Evolutionary conservation across 352 stramenopile species (phyloP).

Genomic region (Phytophthora idaei): DNA sequence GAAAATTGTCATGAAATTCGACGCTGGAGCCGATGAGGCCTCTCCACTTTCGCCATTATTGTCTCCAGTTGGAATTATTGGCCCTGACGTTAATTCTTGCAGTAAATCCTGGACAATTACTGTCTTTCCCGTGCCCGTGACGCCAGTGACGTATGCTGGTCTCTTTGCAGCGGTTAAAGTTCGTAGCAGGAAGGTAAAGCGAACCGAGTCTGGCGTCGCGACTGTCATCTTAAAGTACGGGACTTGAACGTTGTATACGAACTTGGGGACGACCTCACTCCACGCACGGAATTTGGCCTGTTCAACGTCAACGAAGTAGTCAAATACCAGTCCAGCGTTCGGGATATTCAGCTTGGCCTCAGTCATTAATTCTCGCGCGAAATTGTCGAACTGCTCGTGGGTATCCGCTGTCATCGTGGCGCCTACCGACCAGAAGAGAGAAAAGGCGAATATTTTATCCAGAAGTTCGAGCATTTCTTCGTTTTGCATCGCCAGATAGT

Average conservation of each 20-base stretch:
- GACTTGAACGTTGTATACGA: slow-evolving; percentile 60
- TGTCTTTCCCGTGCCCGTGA: slow-evolving; percentile 91
- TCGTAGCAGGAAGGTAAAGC: slow-evolving; percentile 65
- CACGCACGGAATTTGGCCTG: slow-evolving; percentile 55
- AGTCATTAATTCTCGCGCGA: slow-evolving; percentile 62
- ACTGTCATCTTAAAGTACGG: slow-evolving; percentile 88
- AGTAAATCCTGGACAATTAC: slow-evolving; percentile 88
- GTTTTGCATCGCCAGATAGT: slow-evolving; percentile 31
- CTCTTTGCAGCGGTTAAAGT: slow-evolving; percentile 65
- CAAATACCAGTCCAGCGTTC: slow-evolving; percentile 71
- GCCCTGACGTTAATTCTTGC: slow-evolving; percentile 45
- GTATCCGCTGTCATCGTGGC: slow-evolving; percentile 82
- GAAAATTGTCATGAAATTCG: slow-evolving; percentile 74
- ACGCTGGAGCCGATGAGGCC: slow-evolving; percentile 27
- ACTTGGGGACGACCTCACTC: slow-evolving; percentile 70
- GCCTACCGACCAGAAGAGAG: slow-evolving; percentile 91
- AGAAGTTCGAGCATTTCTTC: slow-evolving; percentile 59
- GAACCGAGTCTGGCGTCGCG: slow-evolving; percentile 71
- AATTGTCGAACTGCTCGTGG: slow-evolving; percentile 83
- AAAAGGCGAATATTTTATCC: slow-evolving; percentile 89
- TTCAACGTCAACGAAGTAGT: slow-evolving; percentile 85
- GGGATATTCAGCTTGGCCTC: slow-evolving; percentile 65
- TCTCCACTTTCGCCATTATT: slow-evolving; percentile 32
- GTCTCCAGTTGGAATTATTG: slow-evolving; percentile 11
- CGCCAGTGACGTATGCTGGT: slow-evolving; percentile 89